phyloP scores from a whole-genome alignment of 2,329 filamentous ascomycete species.

The Hymenoscyphus scutula region DNA sequence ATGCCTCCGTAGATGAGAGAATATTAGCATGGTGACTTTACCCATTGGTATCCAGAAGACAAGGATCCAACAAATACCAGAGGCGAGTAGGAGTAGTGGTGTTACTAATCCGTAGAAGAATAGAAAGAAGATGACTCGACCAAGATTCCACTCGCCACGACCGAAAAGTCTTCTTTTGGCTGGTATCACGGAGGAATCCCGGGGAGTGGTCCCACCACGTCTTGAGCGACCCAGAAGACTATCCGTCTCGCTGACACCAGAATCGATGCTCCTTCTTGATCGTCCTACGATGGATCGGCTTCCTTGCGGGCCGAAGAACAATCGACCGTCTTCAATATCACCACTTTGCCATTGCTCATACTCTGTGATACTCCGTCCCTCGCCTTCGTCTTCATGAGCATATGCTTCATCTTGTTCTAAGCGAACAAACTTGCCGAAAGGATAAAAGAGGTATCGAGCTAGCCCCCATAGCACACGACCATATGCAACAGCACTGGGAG shows the following conservation, averaged over 20 bases:
- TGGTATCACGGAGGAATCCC: slow-evolving; percentile 42
- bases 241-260: slow-evolving; percentile 78
- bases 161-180: slow-evolving; percentile 88
- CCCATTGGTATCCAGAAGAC: slow-evolving; percentile 99
- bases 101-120: slow-evolving; percentile 94
- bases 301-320: slow-evolving; percentile 84
- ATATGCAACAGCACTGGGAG: slow-evolving; percentile 79
- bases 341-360: slow-evolving; percentile 99
- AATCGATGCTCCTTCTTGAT: slow-evolving; percentile 85
- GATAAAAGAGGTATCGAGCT: slow-evolving; percentile 85
- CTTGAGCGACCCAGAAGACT: slow-evolving; percentile 73
- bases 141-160: slow-evolving; percentile 91
- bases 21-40: slow-evolving; percentile 84
- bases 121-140: slow-evolving; percentile 90
- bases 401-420: slow-evolving; percentile 94
- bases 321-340: slow-evolving; percentile 88
- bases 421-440: slow-evolving; percentile 94
- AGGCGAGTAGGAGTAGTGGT: slow-evolving; percentile 81
- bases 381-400: slow-evolving; percentile 88
- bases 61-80: slow-evolving; percentile 87
- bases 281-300: slow-evolving; percentile 80
- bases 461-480: slow-evolving; percentile 82
- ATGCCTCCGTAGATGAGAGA: slow-evolving; percentile 88
- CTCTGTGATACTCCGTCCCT: slow-evolving; percentile 95
- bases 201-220: slow-evolving; percentile 42